Percentiles rank a stretch among this genome's conserved stretches.
phyloP scores from a whole-genome alignment of 306 rosid species.

The Gastrolobium bilobum region DNA sequence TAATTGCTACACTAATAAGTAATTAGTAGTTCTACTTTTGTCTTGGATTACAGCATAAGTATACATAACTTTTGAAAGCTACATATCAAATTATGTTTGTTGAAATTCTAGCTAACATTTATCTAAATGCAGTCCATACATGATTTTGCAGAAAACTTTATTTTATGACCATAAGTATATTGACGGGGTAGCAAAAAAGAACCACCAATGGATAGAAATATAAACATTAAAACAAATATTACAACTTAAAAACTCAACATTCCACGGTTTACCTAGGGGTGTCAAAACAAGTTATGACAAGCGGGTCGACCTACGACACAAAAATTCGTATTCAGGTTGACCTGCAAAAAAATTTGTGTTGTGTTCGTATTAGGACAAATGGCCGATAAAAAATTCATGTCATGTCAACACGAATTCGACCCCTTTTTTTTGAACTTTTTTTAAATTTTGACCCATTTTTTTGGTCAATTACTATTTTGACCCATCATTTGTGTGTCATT shows the following conservation, averaged over 20 bases:
- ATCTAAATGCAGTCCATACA: constrained; percentile 13
- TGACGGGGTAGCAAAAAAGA: neutral
- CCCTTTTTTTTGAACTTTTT: no score
- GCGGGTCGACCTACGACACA: no score
- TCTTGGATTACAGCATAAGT: constrained; percentile 35
- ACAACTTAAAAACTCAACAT: neutral
- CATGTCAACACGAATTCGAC: no score
- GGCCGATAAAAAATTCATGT: no score
- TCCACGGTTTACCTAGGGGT: neutral
- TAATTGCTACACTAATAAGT: constrained; percentile 41
- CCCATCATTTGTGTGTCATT: no score
- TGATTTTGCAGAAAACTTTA: constrained; percentile 23
- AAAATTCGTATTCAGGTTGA: no score
- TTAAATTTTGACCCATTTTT: no score
- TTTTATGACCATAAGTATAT: constrained; percentile 5
- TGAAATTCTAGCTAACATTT: constrained; percentile 18
- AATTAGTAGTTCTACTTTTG: constrained; percentile 5
- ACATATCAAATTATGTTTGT: neutral
- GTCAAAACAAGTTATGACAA: no score
- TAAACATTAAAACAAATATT: neutral
- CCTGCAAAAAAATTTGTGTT: no score
- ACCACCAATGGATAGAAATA: neutral
- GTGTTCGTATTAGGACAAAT: no score
- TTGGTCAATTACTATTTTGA: no score
- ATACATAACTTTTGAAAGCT: constrained; percentile 6